Conservation (phyloP, 371 early-diverging fungal genomes). For the Parasitella parasitica region DNA sequence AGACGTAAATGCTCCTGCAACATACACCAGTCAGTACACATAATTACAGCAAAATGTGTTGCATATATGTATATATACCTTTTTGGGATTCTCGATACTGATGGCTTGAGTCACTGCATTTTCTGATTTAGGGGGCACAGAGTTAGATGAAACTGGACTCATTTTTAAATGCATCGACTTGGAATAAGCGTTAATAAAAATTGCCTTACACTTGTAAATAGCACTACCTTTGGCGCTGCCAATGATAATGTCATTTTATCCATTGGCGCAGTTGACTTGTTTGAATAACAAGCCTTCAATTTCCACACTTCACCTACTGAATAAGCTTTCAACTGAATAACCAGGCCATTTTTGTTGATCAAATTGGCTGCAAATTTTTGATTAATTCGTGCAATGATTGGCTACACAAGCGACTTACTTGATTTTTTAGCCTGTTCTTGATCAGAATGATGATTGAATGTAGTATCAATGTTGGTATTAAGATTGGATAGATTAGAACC, state of each 20-base stretch:
- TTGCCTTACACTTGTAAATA: not conserved
- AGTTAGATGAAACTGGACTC: slow-evolving; percentile 58
- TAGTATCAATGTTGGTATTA: not conserved
- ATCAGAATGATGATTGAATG: not conserved
- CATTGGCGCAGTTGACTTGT: slow-evolving; percentile 52
- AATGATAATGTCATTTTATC: slow-evolving; percentile 47
- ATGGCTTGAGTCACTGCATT: slow-evolving; percentile 57
- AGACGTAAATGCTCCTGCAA: slow-evolving; percentile 61
- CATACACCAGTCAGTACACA: too few relatives aligned
- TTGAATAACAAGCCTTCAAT: slow-evolving; percentile 50
- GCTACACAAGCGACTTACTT: not conserved
- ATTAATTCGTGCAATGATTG: not conserved
- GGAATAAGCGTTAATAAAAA: not conserved
- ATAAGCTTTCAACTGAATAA: slow-evolving; percentile 40
- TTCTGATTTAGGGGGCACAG: slow-evolving; percentile 59
- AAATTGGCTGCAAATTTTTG: too few relatives aligned
- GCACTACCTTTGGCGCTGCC: slow-evolving; percentile 52
- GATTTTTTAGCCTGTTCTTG: not conserved
- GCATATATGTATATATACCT: slow-evolving; percentile 31
- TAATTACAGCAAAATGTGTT: too few relatives aligned
- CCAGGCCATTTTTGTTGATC: slow-evolving; percentile 66
- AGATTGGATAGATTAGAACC: not conserved
- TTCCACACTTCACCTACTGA: slow-evolving; percentile 21
- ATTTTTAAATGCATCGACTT: slow-evolving; percentile 65
- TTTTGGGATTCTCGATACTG: slow-evolving; percentile 53